Evolutionary conservation across 345 rosid species (phyloP).

Genomic region (Populus davidiana): DNA sequence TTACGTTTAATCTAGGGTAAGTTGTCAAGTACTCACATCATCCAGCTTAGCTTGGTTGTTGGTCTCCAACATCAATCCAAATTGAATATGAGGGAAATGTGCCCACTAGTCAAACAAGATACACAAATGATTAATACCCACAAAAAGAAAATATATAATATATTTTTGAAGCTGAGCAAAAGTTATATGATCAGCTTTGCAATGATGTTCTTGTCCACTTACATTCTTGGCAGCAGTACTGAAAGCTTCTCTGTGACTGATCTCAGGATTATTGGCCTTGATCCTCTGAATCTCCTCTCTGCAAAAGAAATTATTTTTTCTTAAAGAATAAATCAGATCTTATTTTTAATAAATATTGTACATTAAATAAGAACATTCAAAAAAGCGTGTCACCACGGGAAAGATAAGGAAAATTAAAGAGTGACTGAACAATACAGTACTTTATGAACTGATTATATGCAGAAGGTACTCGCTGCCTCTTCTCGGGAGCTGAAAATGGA

Average conservation of each 20-base stretch:
- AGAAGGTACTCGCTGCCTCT: slow-evolving; percentile 97
- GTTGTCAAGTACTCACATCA: slow-evolving; percentile 2
- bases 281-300: slow-evolving; percentile 99
- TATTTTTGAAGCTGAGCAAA: background rate
- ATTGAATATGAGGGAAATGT: slow-evolving; percentile 90
- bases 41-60: slow-evolving; percentile 57
- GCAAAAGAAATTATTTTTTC: background rate
- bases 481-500: slow-evolving; percentile 77
- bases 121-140: slow-evolving; percentile 7
- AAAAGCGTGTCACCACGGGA: background rate
- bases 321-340: background rate
- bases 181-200: background rate
- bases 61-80: slow-evolving; percentile 77
- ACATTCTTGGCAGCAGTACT: slow-evolving; percentile 98
- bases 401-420: slow-evolving; percentile 1
- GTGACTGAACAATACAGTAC: slow-evolving; percentile 30
- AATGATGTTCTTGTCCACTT: slow-evolving; percentile 23
- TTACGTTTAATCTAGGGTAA: background rate
- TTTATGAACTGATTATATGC: slow-evolving; percentile 98
- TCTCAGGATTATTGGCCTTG: slow-evolving; percentile 91
- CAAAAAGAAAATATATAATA: background rate
- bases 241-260: slow-evolving; percentile 97
- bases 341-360: background rate
- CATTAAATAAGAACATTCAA: background rate
- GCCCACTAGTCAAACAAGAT: slow-evolving; percentile 61